These are phyloP conservation scores for Tuctoria greenei DNA, from an alignment of 176 grass and related monocot genomes.

Conservation along the genomic window DNA sequence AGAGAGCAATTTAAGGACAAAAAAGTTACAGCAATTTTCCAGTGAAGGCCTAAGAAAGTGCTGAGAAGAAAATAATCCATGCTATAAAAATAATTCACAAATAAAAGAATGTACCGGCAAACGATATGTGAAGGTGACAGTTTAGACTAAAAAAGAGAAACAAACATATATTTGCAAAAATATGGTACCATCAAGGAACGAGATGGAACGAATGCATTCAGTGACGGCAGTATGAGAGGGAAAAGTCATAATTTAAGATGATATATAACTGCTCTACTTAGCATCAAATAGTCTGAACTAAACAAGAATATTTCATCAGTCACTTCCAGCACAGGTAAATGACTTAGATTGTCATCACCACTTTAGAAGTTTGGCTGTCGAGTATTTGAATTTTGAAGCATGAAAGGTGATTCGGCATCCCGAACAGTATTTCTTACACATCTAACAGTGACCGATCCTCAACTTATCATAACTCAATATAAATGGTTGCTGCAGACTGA, in stretches of 20 bases:
- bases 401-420: neutral
- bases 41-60: slow-evolving; percentile 1
- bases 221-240: neutral
- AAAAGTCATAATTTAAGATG: slow-evolving; percentile 6
- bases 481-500: neutral
- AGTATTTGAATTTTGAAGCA: slow-evolving; percentile 11
- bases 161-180: neutral
- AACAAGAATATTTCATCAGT: neutral
- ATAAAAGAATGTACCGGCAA: neutral
- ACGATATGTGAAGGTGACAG: neutral
- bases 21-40: neutral
- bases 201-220: neutral
- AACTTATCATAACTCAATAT: neutral
- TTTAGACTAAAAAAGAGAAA: slow-evolving; percentile 5
- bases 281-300: slow-evolving; percentile 7
- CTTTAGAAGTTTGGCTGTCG: neutral
- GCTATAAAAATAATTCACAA: neutral
- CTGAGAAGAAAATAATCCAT: slow-evolving; percentile 1
- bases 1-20: neutral
- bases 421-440: slow-evolving; percentile 11
- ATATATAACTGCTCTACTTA: neutral
- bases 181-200: neutral
- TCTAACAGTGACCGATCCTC: slow-evolving; percentile 11
- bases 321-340: slow-evolving; percentile 1
- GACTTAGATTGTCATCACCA: neutral